Percentiles rank a stretch among this genome's conserved stretches.
Evolutionary conservation across 768 basidiomycete genomes (phyloP).

Genomic region (Rhizopogon sp.): DNA sequence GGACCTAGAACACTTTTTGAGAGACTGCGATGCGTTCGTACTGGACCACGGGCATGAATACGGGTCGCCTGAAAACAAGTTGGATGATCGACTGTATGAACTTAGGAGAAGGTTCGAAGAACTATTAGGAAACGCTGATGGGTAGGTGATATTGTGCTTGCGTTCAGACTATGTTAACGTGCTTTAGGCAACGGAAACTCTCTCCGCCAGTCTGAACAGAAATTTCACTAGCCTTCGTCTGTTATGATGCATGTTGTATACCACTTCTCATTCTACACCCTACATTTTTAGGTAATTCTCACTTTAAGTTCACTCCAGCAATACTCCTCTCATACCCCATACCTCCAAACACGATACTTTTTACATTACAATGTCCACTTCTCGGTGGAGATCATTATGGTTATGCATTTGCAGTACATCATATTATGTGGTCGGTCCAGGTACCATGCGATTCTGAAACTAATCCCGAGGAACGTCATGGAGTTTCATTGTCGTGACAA

Average conservation of each 20-base stretch:
- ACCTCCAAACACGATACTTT: not conserved
- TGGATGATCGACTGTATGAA: constrained; percentile 4
- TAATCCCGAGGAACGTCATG: no score
- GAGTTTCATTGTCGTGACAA: no score
- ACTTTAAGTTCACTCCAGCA: not conserved
- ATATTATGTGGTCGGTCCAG: no score
- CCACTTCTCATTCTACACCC: not conserved
- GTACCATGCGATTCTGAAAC: no score
- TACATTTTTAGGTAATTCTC: not conserved
- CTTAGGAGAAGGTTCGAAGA: constrained; percentile 24
- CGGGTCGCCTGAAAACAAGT: not conserved
- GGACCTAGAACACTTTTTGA: constrained; percentile 63
- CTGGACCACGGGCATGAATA: constrained; percentile 49
- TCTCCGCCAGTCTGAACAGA: constrained; percentile 10
- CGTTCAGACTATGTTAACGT: not conserved
- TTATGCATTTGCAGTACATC: no score
- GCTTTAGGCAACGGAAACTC: constrained; percentile 16
- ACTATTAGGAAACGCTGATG: constrained; percentile 19
- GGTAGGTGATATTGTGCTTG: constrained; percentile 10
- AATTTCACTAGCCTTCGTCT: not conserved
- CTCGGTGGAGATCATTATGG: no score
- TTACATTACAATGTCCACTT: no score
- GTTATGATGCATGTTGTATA: not conserved
- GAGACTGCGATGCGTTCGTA: constrained; percentile 52
- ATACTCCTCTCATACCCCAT: not conserved